Percentiles rank a stretch among this genome's conserved stretches.
phyloP scores from a whole-genome alignment of 2,329 filamentous ascomycete species.

The Calycina herbarum region DNA sequence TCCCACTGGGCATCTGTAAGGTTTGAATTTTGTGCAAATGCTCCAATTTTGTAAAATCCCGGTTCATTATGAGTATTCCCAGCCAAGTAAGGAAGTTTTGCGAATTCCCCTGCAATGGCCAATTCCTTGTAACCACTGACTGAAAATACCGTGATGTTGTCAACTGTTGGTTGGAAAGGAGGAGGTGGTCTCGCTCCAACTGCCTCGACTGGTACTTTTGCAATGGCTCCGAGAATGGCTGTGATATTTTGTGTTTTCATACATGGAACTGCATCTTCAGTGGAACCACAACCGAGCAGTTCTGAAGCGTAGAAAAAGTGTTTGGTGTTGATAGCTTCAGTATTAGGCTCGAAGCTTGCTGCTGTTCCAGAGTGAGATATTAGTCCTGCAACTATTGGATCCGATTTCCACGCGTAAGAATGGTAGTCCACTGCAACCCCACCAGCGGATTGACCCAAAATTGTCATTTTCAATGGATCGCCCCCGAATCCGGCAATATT shows the following conservation, averaged over 20 bases:
- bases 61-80: conserved; percentile 34
- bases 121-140: conserved; percentile 14
- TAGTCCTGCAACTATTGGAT: conserved; percentile 30
- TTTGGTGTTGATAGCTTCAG: conserved; percentile 10
- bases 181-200: conserved; percentile 17
- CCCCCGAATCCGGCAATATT: conserved; percentile 61
- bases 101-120: conserved; percentile 19
- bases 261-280: conserved; percentile 16
- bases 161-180: conserved; percentile 19
- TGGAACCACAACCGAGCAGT: conserved; percentile 24
- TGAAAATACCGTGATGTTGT: conserved; percentile 21
- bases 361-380: conserved; percentile 30
- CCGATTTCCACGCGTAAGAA: conserved; percentile 25
- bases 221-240: conserved; percentile 19
- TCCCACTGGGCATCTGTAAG: background rate
- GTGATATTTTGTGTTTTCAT: conserved; percentile 20
- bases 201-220: conserved; percentile 17
- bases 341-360: background rate
- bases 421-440: conserved; percentile 49
- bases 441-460: conserved; percentile 55
- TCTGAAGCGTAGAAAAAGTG: conserved; percentile 24
- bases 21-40: conserved; percentile 9
- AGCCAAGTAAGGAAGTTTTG: conserved; percentile 21
- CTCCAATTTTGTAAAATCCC: conserved; percentile 25
- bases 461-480: conserved; percentile 51